These are phyloP conservation scores for Cardamine resedifolia DNA, from an alignment of 345 rosid species.

Conservation along the genomic window DNA sequence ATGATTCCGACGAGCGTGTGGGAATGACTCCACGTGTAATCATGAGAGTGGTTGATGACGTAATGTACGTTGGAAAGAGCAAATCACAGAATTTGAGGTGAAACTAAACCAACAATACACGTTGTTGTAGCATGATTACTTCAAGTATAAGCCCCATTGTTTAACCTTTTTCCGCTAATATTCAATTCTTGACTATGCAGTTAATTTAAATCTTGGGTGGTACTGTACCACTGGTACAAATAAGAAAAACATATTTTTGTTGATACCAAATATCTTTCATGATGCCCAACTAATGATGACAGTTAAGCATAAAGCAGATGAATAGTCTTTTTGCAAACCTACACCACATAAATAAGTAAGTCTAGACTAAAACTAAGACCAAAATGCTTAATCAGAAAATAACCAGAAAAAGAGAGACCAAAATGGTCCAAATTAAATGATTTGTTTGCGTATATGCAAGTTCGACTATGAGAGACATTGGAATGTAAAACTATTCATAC, in stretches of 20 bases:
- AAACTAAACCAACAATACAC: not conserved
- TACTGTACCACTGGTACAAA: too few species aligned
- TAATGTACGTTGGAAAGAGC: too few species aligned
- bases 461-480: not conserved
- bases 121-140: slow-evolving; percentile 22
- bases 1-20: slow-evolving; percentile 21
- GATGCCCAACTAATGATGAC: slow-evolving; percentile 12
- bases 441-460: not conserved
- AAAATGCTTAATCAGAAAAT: not conserved
- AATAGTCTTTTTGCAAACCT: not conserved
- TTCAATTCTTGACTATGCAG: not conserved
- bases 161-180: not conserved
- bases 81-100: slow-evolving; percentile 7
- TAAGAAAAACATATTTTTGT: not conserved
- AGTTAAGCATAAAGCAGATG: not conserved
- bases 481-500: not conserved
- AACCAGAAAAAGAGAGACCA: too few species aligned
- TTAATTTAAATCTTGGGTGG: not conserved
- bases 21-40: slow-evolving; percentile 10
- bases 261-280: not conserved
- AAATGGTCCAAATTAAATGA: not conserved
- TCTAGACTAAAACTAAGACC: not conserved
- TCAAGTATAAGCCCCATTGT: slow-evolving; percentile 4
- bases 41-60: not conserved
- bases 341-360: not conserved